Evolutionary conservation across 306 rosid genomes (phyloP).

Genomic region (Sphenostylis stenocarpa): DNA sequence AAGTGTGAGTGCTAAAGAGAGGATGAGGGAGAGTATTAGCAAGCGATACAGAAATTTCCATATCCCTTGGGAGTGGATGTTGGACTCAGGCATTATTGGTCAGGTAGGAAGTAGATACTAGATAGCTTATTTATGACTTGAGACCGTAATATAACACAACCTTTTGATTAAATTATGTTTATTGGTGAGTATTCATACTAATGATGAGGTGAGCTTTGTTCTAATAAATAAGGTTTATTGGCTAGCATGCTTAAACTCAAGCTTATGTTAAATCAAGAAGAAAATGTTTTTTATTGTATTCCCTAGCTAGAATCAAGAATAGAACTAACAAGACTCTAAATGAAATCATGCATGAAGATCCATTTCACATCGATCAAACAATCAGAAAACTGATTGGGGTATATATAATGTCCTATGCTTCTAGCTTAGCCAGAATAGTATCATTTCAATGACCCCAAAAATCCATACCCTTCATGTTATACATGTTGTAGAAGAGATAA

Average conservation of each 20-base stretch:
- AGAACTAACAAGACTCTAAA: slow-evolving; percentile 14
- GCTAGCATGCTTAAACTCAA: neutral
- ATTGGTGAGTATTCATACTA: neutral
- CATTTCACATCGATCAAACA: neutral
- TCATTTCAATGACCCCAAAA: slow-evolving; percentile 5
- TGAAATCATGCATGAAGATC: neutral
- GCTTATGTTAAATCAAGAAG: neutral
- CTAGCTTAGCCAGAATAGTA: neutral
- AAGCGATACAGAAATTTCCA: slow-evolving; percentile 67
- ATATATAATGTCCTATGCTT: neutral
- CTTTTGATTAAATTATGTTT: neutral
- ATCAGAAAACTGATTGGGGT: neutral
- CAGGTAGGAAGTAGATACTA: slow-evolving; percentile 51
- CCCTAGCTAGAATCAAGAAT: neutral
- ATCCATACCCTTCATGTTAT: neutral
- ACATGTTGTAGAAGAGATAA: neutral
- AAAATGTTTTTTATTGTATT: neutral
- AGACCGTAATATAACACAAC: neutral
- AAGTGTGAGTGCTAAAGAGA: slow-evolving; percentile 61
- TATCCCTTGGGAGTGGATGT: slow-evolving; percentile 93
- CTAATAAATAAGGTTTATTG: neutral
- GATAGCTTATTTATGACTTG: neutral
- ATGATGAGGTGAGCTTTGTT: neutral
- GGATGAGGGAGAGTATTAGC: slow-evolving; percentile 70
- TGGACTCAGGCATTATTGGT: slow-evolving; percentile 69